Evolutionary conservation across 2,329 filamentous ascomycete species (phyloP).

Genomic region (Tympanopsis confertula): DNA sequence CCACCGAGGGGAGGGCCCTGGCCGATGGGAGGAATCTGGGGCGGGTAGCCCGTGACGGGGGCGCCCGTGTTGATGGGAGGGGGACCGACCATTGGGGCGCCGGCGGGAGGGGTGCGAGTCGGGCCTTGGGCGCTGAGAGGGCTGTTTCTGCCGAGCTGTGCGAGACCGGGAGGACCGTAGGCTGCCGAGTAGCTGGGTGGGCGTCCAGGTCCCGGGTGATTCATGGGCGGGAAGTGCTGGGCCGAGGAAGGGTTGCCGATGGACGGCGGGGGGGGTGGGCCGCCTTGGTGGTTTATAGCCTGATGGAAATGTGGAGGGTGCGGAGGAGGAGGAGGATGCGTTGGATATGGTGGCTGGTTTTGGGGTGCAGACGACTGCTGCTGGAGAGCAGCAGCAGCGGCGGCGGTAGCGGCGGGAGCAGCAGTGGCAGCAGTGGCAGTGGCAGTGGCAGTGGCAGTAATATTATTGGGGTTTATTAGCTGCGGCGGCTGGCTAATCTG

Average conservation of each 20-base stretch:
- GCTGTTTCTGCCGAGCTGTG: slow-evolving; percentile 39
- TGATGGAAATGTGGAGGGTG: no score
- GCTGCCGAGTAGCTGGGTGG: slow-evolving; percentile 53
- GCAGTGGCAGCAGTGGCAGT: no score
- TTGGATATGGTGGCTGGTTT: no score
- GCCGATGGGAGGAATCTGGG: slow-evolving; percentile 33
- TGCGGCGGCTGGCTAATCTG: no score
- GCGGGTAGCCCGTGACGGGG: slow-evolving; percentile 46
- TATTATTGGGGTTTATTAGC: no score
- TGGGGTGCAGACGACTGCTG: no score
- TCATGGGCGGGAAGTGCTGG: slow-evolving; percentile 45
- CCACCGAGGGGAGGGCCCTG: slow-evolving; percentile 24
- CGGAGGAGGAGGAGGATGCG: no score
- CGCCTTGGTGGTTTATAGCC: no score
- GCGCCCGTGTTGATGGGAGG: slow-evolving; percentile 57
- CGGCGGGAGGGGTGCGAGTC: slow-evolving; percentile 37
- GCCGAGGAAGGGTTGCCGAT: slow-evolving; percentile 33
- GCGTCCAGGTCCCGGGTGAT: slow-evolving; percentile 46
- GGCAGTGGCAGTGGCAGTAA: no score
- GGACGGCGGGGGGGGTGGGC: slow-evolving; percentile 27
- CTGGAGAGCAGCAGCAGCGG: no score
- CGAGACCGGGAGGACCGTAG: slow-evolving; percentile 32
- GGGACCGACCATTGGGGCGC: slow-evolving; percentile 36
- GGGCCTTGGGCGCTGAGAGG: slow-evolving; percentile 33
- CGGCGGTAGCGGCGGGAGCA: no score